Percentiles rank a stretch among this genome's conserved stretches.
Evolutionary conservation across 2,329 filamentous ascomycete species (phyloP).

Genomic region (Pseudogymnoascus sp.): DNA sequence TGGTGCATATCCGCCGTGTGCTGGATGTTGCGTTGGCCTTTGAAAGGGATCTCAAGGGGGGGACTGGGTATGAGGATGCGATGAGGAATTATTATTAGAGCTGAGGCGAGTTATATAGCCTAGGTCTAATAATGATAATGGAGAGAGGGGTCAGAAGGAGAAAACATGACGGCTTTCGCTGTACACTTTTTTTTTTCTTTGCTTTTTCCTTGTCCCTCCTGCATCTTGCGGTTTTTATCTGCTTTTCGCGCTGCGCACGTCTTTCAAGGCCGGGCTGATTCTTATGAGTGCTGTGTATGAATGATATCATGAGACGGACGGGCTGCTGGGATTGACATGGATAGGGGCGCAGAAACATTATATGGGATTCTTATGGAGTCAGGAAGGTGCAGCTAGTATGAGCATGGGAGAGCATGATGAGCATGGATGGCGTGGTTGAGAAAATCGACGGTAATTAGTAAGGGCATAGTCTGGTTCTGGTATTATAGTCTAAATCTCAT

Average conservation of each 20-base stretch:
- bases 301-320: constrained; percentile 5
- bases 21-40: constrained; percentile 80
- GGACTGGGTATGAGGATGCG: constrained; percentile 69
- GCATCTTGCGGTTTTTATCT: neutral
- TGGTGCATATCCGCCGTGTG: constrained; percentile 73
- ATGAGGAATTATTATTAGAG: constrained; percentile 70
- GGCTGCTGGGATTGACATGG: neutral
- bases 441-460: neutral
- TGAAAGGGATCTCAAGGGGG: constrained; percentile 74
- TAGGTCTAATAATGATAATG: neutral
- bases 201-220: neutral
- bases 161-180: neutral
- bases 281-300: neutral
- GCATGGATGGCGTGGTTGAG: neutral
- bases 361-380: neutral
- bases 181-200: neutral
- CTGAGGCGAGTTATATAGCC: neutral
- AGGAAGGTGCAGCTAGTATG: neutral
- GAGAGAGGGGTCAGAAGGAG: neutral
- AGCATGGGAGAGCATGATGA: neutral
- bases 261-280: neutral
- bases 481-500: constrained; percentile 5
- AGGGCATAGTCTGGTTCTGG: neutral
- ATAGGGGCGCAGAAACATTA: neutral
- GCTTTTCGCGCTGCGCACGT: neutral